These are phyloP conservation scores for Trichosporon sp. DNA, from an alignment of 1,284 basidiomycete species.

Conservation along the genomic window DNA sequence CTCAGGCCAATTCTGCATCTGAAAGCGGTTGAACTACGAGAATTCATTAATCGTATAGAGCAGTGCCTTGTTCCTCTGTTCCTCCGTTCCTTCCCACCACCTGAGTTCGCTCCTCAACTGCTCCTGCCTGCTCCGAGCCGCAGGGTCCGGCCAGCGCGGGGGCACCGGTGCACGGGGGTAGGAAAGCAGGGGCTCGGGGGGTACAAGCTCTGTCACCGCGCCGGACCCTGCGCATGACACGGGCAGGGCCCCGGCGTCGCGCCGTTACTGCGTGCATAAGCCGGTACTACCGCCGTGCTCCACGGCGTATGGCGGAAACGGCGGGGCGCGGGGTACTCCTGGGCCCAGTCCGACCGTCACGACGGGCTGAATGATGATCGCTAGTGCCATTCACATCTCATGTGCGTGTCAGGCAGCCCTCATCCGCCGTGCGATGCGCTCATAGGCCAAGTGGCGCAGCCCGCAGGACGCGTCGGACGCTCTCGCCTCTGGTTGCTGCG, in stretches of 20 bases:
- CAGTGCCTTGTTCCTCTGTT: neutral
- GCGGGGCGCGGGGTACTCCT: neutral
- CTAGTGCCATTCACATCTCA: neutral
- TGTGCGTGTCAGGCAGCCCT: neutral
- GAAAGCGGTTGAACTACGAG: neutral
- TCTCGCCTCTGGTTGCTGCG: neutral
- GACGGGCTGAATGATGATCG: neutral
- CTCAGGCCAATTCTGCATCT: neutral
- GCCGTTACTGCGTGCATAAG: neutral
- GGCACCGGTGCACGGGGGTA: neutral
- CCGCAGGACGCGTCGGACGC: neutral
- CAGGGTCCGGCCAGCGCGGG: neutral
- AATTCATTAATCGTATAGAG: neutral
- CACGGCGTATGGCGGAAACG: neutral
- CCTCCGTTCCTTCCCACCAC: neutral
- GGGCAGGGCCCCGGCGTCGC: neutral
- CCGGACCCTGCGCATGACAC: neutral
- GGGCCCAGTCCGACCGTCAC: neutral
- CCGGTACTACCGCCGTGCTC: neutral
- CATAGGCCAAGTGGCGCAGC: neutral
- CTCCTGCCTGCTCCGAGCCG: neutral
- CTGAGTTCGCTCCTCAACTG: neutral
- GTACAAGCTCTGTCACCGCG: neutral
- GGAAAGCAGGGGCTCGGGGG: neutral
- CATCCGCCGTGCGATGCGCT: neutral